Evolutionary conservation across 257 asterid genomes (phyloP).

Genomic region (Jasminum sambac): DNA sequence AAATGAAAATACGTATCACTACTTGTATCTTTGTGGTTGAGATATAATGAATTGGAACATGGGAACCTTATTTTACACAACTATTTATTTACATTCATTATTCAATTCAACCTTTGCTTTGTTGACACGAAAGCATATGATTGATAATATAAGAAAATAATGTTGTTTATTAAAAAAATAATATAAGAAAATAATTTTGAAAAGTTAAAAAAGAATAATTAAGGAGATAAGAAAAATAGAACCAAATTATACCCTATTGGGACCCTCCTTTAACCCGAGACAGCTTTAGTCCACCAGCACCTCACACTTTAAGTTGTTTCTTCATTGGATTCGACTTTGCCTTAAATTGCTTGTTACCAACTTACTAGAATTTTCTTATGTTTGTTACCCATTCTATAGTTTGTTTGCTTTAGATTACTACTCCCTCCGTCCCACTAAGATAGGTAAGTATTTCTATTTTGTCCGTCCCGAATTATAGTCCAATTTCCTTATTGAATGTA

Average conservation of each 20-base stretch:
- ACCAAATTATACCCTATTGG: constrained; percentile 30
- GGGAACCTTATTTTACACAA: constrained; percentile 11
- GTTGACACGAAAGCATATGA: constrained; percentile 41
- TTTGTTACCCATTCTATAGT: neutral
- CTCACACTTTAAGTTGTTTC: constrained; percentile 18
- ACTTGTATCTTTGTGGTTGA: neutral
- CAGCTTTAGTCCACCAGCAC: constrained; percentile 39
- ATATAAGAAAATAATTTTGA: too few relatives aligned
- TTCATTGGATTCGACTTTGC: constrained; percentile 38
- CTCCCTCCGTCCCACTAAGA: too few relatives aligned
- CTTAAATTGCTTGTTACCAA: constrained; percentile 8
- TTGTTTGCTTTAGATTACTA: neutral
- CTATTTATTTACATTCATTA: constrained; percentile 6
- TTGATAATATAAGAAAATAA: too few relatives aligned
- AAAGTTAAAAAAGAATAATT: neutral
- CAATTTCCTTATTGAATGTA: too few relatives aligned
- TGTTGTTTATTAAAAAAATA: too few relatives aligned
- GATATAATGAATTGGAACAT: constrained; percentile 27
- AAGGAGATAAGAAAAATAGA: constrained; percentile 23
- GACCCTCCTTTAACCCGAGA: constrained; percentile 30
- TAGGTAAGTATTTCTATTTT: too few relatives aligned
- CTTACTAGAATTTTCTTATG: neutral
- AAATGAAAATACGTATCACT: neutral
- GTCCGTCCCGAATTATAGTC: too few relatives aligned
- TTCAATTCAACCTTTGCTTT: constrained; percentile 38